These are phyloP conservation scores for Gossypium turneri DNA, from an alignment of 345 rosid species.

Conservation along the genomic window DNA sequence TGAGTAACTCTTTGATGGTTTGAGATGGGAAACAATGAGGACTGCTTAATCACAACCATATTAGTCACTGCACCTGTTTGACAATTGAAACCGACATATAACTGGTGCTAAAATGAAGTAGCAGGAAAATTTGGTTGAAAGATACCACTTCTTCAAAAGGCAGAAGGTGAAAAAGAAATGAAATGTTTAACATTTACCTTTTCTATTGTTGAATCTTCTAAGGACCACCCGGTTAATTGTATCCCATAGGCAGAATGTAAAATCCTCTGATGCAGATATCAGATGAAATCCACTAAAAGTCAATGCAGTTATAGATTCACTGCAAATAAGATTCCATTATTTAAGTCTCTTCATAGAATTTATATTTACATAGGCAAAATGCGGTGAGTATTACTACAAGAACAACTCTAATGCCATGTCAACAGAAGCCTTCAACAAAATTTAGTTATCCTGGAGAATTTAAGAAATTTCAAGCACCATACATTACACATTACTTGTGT, in stretches of 20 bases:
- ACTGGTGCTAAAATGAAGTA: not conserved
- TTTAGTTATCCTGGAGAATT: slow-evolving; percentile 9
- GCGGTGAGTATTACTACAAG: not conserved
- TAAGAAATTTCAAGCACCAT: slow-evolving; percentile 33
- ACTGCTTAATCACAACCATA: slow-evolving; percentile 28
- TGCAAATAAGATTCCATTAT: slow-evolving; percentile 19
- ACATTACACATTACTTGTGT: slow-evolving; percentile 60
- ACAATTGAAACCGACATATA: slow-evolving; percentile 12
- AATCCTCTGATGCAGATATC: slow-evolving; percentile 50
- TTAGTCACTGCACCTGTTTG: slow-evolving; percentile 43
- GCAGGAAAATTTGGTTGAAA: not conserved
- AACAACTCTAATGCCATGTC: slow-evolving; percentile 1
- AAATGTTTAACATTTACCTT: slow-evolving; percentile 29
- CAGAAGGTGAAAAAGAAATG: not conserved
- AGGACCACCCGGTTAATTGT: slow-evolving; percentile 18
- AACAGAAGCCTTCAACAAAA: not conserved
- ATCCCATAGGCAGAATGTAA: slow-evolving; percentile 53
- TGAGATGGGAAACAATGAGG: slow-evolving; percentile 24
- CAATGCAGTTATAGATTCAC: slow-evolving; percentile 47
- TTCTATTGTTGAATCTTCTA: slow-evolving; percentile 34
- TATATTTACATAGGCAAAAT: not conserved
- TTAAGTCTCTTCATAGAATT: slow-evolving; percentile 1
- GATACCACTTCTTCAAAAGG: not conserved
- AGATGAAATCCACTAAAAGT: slow-evolving; percentile 30
- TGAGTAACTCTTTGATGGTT: slow-evolving; percentile 26